Base-by-base conservation (phyloP, 2,329 filamentous ascomycete genomes). In the Colletotrichum tabaci region DNA sequence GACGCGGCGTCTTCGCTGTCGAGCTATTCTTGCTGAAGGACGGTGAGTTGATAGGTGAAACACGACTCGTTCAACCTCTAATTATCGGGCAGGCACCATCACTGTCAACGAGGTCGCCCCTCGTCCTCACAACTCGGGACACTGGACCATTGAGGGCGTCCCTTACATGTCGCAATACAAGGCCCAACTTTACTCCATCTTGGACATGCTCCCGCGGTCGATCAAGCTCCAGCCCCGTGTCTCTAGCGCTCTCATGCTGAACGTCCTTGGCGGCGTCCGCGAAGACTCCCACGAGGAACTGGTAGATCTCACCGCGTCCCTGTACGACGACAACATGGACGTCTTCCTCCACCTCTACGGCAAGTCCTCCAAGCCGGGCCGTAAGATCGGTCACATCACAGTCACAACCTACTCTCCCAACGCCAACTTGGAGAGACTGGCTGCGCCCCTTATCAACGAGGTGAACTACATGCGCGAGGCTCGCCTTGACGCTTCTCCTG, bases 381-480 rank as follows among this genome's bases (percentile, higher is more conserved):
- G 96, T 56, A 99, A 98, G 82, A 98, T 98, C 84, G 96, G 96
- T 13, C 96, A 99, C 81, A 90, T 99, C 75, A 98, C 95, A 0
- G 84, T 97, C 47, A 93, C 93, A 2, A 91, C 91, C 1, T 86
- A 88, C 15, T 90, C 89, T 0, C 90, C 95, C 78, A 84, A 88
- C 47, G 87, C 91, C 76, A 90, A 92, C n/a, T 82, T 90, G 18
- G 85, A 87, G 71, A 74, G 80, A 79, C 85, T 87, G 18, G 87
- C 91, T 16, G 89, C 92, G 47, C 89, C 92, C 62, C 87, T 98
- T 26, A 89, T 97, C 70, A 84, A 91, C 55, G 83, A 88, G 62
- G 88, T 90, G 30, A 88, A 93, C 76, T 77, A 80, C 15, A 89
- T 93, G 75, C 87, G 88, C 56, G 83, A 84, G n/a, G 87, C 88